Evolutionary conservation across 2,329 filamentous ascomycete species (phyloP), one percentile per base, ranked within the genome.

Genomic region (Akanthomyces lecanii): DNA sequence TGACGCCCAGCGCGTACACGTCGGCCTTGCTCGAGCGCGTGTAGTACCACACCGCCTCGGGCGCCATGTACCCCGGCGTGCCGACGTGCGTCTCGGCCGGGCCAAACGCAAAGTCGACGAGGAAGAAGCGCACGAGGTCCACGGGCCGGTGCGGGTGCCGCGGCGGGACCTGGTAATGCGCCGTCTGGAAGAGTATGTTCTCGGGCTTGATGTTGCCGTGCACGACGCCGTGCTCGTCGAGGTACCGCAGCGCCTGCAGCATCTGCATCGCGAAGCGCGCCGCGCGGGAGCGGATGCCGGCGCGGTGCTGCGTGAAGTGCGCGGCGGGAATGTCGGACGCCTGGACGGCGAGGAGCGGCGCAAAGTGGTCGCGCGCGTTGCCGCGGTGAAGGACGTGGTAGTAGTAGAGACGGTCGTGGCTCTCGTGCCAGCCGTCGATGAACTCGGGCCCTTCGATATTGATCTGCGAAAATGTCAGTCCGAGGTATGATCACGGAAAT

Each of bases 171-270:
- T 40, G 51, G 28, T 21, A 5, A 1, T 3, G 21, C 21, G 14
- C 7, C 18, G 25, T 10, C 21, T 42, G 21, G 14, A 30, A 47
- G 21, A 57, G 40, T 5, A 57, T 18, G 40, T 57, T 57, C 14
- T 57, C 54, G 16, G 54, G 54, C 54, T 57, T 57, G 40, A 57
- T 47, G 40, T 57, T 57, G 40, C 40, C 40, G 54, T 57, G 54
- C 16, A 47, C 28, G 40, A 57, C 16, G 54, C 40, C 40, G 18
- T 33, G 54, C 16, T 2, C 14, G 40, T 57, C 54, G 40, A 57
- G 54, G 40, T 45, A 47, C 5, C 8, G 16, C 4, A 57, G 40
- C 25, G 40, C 54, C 5, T 23, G 7, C 6, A 57, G 42, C 18
- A 47, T 45, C 40, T 45, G 42, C 18, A 11, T 16, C 7, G n/a